Evolutionary conservation across 345 rosid species (phyloP).

Genomic region (Trapa bicornis): DNA sequence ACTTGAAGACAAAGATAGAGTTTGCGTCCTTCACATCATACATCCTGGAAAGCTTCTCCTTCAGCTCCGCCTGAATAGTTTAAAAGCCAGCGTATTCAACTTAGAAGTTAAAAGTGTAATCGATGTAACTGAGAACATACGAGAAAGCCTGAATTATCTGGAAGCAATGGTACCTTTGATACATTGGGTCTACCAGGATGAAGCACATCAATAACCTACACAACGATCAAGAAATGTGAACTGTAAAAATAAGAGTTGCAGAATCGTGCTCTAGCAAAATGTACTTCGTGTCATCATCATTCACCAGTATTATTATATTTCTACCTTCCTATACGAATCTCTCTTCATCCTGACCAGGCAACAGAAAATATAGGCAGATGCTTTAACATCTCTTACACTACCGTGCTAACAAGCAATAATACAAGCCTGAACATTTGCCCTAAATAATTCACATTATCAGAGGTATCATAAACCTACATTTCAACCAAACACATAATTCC

Average conservation of each 20-base stretch:
- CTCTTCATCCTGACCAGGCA: neutral
- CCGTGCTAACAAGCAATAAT: too few relatives aligned
- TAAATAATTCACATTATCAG: neutral
- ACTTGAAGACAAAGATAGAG: constrained; percentile 87
- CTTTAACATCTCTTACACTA: neutral
- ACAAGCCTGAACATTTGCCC: too few relatives aligned
- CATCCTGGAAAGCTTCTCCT: constrained; percentile 71
- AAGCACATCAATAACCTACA: constrained; percentile 79
- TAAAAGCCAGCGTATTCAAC: neutral
- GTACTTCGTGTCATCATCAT: neutral
- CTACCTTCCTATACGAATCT: neutral
- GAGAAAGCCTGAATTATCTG: neutral
- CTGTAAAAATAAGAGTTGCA: neutral
- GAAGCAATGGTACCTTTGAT: constrained; percentile 45
- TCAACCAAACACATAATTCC: neutral
- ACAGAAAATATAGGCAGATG: neutral
- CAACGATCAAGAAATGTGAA: neutral
- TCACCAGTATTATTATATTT: neutral
- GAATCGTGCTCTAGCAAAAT: neutral
- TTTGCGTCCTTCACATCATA: constrained; percentile 88
- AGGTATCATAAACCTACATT: neutral
- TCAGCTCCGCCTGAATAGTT: constrained; percentile 54
- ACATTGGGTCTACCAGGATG: constrained; percentile 96
- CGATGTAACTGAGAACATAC: neutral
- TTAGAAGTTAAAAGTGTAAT: neutral